These are phyloP conservation scores for Smittium mucronatum DNA, from an alignment of 371 early-diverging fungal genomes.

Conservation along the genomic window DNA sequence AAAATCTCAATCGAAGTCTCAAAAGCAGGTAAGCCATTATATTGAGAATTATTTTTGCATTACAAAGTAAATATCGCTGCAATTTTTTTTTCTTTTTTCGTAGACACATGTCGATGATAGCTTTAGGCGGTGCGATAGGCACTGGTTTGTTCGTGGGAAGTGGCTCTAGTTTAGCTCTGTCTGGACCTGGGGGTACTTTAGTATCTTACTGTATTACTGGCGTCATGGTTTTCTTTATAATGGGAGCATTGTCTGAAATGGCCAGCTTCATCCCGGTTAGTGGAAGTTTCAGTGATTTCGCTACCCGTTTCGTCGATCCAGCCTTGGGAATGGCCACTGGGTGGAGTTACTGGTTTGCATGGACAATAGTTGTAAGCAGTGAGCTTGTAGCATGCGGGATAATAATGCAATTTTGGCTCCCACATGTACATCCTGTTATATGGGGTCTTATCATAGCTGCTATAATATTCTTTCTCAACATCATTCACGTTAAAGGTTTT, in stretches of 20 bases:
- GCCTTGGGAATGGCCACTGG: constrained; percentile 67
- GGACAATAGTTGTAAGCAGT: constrained; percentile 68
- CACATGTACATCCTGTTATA: constrained; percentile 36
- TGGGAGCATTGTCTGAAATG: constrained; percentile 79
- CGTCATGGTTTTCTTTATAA: constrained; percentile 66
- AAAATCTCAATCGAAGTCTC: constrained; percentile 43
- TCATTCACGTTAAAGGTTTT: constrained; percentile 50
- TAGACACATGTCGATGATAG: constrained; percentile 69
- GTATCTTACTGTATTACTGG: constrained; percentile 58
- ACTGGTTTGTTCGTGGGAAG: constrained; percentile 80
- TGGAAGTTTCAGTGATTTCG: constrained; percentile 72
- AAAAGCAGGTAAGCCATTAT: too few species aligned
- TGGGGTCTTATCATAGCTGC: constrained; percentile 48
- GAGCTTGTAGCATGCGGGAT: constrained; percentile 67
- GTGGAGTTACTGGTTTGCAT: constrained; percentile 71
- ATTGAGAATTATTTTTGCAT: too few species aligned
- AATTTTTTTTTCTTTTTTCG: too few species aligned
- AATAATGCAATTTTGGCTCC: constrained; percentile 65
- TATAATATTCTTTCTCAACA: constrained; percentile 45
- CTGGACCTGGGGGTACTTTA: constrained; percentile 69
- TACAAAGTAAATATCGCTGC: too few species aligned
- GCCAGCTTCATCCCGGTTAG: constrained; percentile 67
- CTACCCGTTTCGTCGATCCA: constrained; percentile 68
- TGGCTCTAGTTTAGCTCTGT: constrained; percentile 53
- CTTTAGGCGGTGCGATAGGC: constrained; percentile 64